Conservation (phyloP, 257 asterid genomes). For the Petrea volubilis region DNA sequence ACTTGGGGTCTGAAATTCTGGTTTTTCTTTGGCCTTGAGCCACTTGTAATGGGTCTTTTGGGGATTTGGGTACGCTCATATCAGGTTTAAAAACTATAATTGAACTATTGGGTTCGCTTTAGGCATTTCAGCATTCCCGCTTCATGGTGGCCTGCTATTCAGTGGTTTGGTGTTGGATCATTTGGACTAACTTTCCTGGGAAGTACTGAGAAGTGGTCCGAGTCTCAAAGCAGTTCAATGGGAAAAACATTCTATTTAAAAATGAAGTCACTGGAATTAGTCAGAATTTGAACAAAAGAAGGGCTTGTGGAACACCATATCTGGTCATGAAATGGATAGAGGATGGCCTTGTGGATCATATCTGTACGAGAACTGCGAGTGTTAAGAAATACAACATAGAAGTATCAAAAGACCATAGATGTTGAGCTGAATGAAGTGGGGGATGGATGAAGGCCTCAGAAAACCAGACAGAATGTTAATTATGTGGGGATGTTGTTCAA, state of each 20-base stretch:
- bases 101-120: slow-evolving; percentile 1
- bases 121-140: neutral
- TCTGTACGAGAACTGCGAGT: neutral
- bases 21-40: too few relatives aligned
- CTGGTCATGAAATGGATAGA: neutral
- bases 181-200: neutral
- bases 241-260: neutral
- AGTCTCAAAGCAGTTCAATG: neutral
- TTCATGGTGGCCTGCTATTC: neutral
- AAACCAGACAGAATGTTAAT: neutral
- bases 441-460: neutral
- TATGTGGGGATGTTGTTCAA: neutral
- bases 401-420: neutral
- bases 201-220: neutral
- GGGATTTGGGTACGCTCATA: too few relatives aligned
- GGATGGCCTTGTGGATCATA: neutral
- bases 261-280: neutral
- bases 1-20: too few relatives aligned
- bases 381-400: neutral
- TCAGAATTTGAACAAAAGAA: too few relatives aligned
- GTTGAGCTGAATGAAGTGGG: neutral
- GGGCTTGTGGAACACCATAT: too few relatives aligned
- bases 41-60: too few relatives aligned
- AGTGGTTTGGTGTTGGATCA: neutral
- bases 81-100: too few relatives aligned